Evolutionary conservation across 805 yeast species (phyloP).

Genomic region (Pichia paraexigua): DNA sequence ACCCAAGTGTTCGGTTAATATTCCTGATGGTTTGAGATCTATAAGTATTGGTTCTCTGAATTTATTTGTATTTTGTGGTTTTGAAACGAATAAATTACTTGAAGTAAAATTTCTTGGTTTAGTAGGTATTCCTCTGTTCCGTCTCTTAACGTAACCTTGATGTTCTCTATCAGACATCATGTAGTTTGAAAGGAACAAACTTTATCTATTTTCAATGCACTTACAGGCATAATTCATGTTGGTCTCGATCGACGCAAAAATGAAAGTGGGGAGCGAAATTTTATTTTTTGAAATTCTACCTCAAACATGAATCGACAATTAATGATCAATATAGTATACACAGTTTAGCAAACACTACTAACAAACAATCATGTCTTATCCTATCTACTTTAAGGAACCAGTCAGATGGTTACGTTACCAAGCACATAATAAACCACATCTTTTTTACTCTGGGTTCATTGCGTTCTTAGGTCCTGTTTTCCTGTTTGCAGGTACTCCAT

Average conservation of each 20-base stretch:
- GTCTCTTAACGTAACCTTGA: background rate
- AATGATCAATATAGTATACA: background rate
- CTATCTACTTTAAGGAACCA: slow-evolving; percentile 55
- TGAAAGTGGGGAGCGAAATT: background rate
- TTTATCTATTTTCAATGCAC: too few relatives aligned
- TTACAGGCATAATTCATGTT: background rate
- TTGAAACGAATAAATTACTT: background rate
- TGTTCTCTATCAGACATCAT: background rate
- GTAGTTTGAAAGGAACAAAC: background rate
- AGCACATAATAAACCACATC: slow-evolving; percentile 70
- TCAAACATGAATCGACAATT: background rate
- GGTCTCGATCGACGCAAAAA: slow-evolving; percentile 5
- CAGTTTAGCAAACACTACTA: background rate
- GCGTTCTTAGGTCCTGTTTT: slow-evolving; percentile 65
- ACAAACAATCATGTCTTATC: slow-evolving; percentile 28
- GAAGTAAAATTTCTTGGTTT: background rate
- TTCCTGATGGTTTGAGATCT: slow-evolving; percentile 13
- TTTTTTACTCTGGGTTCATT: slow-evolving; percentile 54
- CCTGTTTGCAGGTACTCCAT: slow-evolving; percentile 50
- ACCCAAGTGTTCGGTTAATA: slow-evolving; percentile 6
- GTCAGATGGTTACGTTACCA: slow-evolving; percentile 65
- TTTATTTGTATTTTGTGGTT: background rate
- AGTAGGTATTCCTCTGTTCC: background rate
- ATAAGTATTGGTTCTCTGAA: slow-evolving; percentile 2
- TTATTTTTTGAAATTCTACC: background rate